A percentile compares a stretch with the other conserved stretches of the same genome.
These are phyloP conservation scores for Termitomyces bulborhizus DNA, from an alignment of 768 basidiomycete species.

Conservation along the genomic window DNA sequence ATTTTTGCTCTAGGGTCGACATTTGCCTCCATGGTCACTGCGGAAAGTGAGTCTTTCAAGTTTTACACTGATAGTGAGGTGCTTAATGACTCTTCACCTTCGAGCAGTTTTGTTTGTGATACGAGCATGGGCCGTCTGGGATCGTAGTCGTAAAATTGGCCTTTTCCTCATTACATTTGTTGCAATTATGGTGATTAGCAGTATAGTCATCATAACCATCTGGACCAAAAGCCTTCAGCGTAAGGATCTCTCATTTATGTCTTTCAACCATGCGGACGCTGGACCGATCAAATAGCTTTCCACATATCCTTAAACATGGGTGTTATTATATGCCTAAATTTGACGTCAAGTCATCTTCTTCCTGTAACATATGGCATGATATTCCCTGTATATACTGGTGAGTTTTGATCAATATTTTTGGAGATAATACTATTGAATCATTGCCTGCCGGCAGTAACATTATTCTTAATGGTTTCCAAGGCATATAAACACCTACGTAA, in stretches of 20 bases:
- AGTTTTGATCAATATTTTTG: background rate
- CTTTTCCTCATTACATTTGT: background rate
- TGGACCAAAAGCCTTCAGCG: background rate
- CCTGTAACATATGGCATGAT: background rate
- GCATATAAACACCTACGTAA: background rate
- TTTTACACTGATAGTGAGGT: background rate
- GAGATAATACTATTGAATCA: background rate
- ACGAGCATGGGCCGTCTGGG: background rate
- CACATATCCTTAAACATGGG: background rate
- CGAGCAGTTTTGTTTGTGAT: background rate
- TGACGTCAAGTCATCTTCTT: background rate
- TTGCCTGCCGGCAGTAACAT: background rate
- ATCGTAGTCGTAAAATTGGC: background rate
- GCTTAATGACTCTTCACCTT: no score
- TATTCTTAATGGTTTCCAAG: background rate
- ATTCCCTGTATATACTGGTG: background rate
- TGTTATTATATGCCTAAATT: background rate
- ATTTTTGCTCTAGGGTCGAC: background rate
- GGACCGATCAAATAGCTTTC: background rate
- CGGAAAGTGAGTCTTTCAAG: background rate
- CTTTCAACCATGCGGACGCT: no score
- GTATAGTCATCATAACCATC: background rate
- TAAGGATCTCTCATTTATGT: background rate
- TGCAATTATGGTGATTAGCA: background rate
- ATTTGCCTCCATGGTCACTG: background rate